These are phyloP conservation scores for Chlamydomonas sphaeroides DNA, from an alignment of 139 green algal species.

Conservation along the genomic window DNA sequence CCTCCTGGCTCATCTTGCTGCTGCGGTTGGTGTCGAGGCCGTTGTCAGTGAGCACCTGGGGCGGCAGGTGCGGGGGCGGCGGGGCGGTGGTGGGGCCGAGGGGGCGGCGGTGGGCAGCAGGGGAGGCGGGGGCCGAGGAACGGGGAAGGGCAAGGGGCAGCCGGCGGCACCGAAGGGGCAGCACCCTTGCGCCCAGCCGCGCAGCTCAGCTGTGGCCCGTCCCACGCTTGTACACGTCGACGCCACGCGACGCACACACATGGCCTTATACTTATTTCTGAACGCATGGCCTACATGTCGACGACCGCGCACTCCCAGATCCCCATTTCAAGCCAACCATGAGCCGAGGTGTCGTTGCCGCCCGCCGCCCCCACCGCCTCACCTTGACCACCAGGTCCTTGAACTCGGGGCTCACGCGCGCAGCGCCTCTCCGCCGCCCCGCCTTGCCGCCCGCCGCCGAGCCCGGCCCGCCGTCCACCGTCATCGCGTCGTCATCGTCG, in stretches of 20 bases:
- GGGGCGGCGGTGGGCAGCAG: neutral
- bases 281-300: too few relatives aligned
- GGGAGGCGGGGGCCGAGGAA: neutral
- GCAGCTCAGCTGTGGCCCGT: too few relatives aligned
- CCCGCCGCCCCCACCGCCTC: neutral
- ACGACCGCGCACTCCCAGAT: too few relatives aligned
- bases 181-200: too few relatives aligned
- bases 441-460: neutral
- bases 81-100: too few relatives aligned
- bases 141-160: too few relatives aligned
- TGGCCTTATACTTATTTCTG: too few relatives aligned
- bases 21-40: conserved; percentile 81
- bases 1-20: conserved; percentile 95
- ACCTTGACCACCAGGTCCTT: conserved; percentile 74
- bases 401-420: conserved; percentile 74
- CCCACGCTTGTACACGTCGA: too few relatives aligned
- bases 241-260: too few relatives aligned
- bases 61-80: neutral
- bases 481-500: conserved; percentile 47
- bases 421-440: conserved; percentile 4
- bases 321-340: too few relatives aligned
- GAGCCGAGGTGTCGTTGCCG: too few relatives aligned
- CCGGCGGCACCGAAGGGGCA: too few relatives aligned
- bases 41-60: conserved; percentile 69
- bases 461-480: conserved; percentile 33